Evolutionary conservation across 2,329 filamentous ascomycete species (phyloP), one percentile per base, ranked within the genome.

Genomic region (Aschersonia sp.): DNA sequence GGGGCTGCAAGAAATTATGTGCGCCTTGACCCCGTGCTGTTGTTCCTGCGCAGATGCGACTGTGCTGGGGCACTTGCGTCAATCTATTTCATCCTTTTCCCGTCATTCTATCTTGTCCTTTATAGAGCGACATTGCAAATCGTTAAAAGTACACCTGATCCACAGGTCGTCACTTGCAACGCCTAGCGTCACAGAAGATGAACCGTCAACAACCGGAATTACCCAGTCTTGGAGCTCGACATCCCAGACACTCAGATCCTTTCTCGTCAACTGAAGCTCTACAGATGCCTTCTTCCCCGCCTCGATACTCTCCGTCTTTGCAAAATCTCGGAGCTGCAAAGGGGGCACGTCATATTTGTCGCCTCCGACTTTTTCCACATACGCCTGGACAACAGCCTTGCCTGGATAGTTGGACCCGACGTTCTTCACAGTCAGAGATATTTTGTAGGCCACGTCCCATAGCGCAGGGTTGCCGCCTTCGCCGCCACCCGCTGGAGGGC

Each of bases 241-340:
- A 58, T 84, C 82, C 84, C 84, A 88, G 44, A 85, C 82, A 53
- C 83, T 86, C 48, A 88, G 49, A 58, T 88, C 84, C 55, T 82
- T 77, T 49, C 84, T 73, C 5, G 74, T 84, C 48, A 88, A 55
- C 1, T 67, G 64, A 55, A 88, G 70, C 28, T 70, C 68, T 0
- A 87, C 73, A 0, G 64, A 71, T 49, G 63, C 62, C 3, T 62
- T 72, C 57, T 78, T 68, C 0, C 77, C 78, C 0, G 72, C 68
- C 4, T 70, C 65, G 12, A 88, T 62, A 30, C 66, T 61, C 9
- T 51, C 48, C 2, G 85, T 66, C 67, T 89, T 88, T 52, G 83
- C 80, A 58, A 89, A 89, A 31, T 83, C 83, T 10, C 85, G 75
- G 28, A 89, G 69, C n/a, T 81, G 78, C 48, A 73, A 73, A 2